Conservation (phyloP, 768 basidiomycete genomes). For the Leccinum subtestaceum region DNA sequence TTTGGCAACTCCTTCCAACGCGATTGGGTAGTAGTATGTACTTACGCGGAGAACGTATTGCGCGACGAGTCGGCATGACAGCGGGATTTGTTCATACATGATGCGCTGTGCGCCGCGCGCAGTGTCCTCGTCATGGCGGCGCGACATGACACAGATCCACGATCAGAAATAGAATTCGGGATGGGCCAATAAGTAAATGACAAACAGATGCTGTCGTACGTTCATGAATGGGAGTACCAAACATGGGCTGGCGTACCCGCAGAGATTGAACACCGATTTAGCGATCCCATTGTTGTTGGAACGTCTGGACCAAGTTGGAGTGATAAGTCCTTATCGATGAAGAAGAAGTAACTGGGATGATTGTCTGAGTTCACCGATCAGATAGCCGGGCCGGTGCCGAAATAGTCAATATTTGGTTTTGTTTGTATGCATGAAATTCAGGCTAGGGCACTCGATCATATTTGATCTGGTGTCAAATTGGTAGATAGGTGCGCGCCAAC, state of each 20-base stretch:
- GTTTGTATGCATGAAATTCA: background rate
- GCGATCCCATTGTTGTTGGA: background rate
- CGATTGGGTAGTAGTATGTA: background rate
- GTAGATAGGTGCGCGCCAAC: background rate
- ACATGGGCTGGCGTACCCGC: background rate
- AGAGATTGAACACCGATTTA: background rate
- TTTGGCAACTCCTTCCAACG: background rate
- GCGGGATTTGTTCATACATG: background rate
- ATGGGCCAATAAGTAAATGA: too few species aligned
- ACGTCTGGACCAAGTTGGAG: background rate
- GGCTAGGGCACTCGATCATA: background rate
- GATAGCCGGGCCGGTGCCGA: background rate
- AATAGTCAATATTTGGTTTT: background rate
- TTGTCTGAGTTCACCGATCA: background rate
- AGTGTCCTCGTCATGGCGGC: background rate
- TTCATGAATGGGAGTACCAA: background rate
- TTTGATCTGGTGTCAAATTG: background rate
- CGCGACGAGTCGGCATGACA: background rate
- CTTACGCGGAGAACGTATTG: background rate
- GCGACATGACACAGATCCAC: too few species aligned
- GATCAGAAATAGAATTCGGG: too few species aligned
- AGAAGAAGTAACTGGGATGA: background rate
- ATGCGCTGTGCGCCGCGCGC: background rate
- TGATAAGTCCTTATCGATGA: background rate
- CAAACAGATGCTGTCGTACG: background rate